Conservation (phyloP, 768 basidiomycete species). For the Lactifluus hygrophoroides region DNA sequence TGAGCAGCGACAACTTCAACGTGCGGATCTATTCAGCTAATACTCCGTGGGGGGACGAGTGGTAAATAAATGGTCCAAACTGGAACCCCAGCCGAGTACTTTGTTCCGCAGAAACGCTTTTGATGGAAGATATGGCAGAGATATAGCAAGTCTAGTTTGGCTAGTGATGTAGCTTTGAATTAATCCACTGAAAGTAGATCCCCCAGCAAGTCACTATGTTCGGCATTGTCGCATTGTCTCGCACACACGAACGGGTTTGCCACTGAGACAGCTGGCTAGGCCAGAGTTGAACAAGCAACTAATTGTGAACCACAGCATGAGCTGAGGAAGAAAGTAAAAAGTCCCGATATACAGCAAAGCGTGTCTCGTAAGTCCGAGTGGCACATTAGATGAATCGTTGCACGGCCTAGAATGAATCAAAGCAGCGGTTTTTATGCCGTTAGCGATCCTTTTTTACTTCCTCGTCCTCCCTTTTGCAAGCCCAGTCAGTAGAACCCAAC, state of each 20-base stretch:
- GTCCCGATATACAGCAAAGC: slow-evolving; percentile 4
- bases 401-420: not conserved
- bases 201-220: not conserved
- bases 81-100: not conserved
- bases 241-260: not conserved
- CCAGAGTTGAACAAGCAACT: not conserved
- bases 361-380: slow-evolving; percentile 2
- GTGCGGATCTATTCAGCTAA: not conserved
- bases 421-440: not conserved
- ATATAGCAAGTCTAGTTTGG: not conserved
- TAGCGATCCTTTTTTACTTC: slow-evolving; percentile 29
- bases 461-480: slow-evolving; percentile 19
- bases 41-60: not conserved
- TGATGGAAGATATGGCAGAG: not conserved
- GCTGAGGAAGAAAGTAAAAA: not conserved
- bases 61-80: not conserved
- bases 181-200: not conserved
- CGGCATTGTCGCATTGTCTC: not conserved
- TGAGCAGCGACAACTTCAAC: too few species aligned
- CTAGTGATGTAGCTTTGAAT: not conserved
- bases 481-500: not conserved
- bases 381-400: not conserved
- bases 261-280: not conserved
- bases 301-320: not conserved
- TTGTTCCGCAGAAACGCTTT: not conserved